Conservation (phyloP, 2,329 filamentous ascomycete species). For the Nemania abortiva region DNA sequence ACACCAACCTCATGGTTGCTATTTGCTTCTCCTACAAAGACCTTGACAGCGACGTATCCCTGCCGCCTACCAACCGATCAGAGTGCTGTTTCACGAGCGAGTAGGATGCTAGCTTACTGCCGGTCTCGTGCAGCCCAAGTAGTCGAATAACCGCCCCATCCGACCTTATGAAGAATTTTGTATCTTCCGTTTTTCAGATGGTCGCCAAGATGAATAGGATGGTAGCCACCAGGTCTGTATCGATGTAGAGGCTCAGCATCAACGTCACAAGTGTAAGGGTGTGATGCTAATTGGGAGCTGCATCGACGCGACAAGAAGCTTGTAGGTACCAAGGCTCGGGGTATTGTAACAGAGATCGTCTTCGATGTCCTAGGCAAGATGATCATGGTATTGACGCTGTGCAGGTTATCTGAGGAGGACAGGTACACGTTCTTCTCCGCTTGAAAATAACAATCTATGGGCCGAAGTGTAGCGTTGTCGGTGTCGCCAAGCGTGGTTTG, state of each 20-base stretch:
- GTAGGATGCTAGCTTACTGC: not conserved
- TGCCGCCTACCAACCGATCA: constrained; percentile 9
- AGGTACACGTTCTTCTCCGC: too few species aligned
- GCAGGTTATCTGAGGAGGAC: too few species aligned
- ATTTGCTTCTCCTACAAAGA: constrained; percentile 18
- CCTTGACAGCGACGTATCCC: constrained; percentile 30
- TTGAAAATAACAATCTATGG: too few species aligned
- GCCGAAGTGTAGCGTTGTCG: too few species aligned
- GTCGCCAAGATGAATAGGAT: constrained; percentile 40
- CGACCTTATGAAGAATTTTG: constrained; percentile 41
- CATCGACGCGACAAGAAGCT: not conserved
- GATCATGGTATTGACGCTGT: not conserved
- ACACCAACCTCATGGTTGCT: constrained; percentile 9
- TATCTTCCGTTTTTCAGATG: constrained; percentile 35
- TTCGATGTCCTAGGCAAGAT: not conserved
- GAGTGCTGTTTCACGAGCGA: not conserved
- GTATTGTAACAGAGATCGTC: not conserved
- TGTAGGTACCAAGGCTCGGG: not conserved
- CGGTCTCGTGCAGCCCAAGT: constrained; percentile 33
- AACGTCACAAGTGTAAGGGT: constrained; percentile 25
- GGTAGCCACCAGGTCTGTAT: constrained; percentile 40
- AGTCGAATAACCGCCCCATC: constrained; percentile 39
- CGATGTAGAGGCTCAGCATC: constrained; percentile 23
- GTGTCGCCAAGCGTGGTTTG: too few species aligned
- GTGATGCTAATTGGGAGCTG: constrained; percentile 2